Percentiles rank a stretch among this genome's conserved stretches.
Evolutionary conservation across 257 asterid genomes (phyloP).

Genomic region (Penstemon eatonii): DNA sequence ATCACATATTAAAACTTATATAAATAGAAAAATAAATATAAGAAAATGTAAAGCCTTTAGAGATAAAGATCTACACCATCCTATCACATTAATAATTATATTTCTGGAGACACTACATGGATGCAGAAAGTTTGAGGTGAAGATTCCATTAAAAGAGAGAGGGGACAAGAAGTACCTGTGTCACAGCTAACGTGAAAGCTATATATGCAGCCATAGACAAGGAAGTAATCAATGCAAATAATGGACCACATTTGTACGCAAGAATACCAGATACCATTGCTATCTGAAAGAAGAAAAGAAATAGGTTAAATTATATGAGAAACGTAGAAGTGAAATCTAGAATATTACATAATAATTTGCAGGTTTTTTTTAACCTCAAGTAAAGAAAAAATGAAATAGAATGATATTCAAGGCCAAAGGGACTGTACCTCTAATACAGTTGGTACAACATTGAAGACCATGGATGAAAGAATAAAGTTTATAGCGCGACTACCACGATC

Average conservation of each 20-base stretch:
- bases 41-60: no score
- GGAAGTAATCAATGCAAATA: conserved; percentile 96
- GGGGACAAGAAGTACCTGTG: conserved; percentile 58
- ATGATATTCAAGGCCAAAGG: conserved; percentile 5
- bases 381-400: background rate
- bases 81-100: no score
- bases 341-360: conserved; percentile 16
- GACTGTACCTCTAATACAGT: conserved; percentile 78
- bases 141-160: conserved; percentile 9
- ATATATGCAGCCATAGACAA: conserved; percentile 82
- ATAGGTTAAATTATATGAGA: conserved; percentile 28
- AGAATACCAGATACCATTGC: conserved; percentile 96
- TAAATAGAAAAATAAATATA: no score
- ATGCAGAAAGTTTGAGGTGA: background rate
- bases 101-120: no score
- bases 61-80: no score
- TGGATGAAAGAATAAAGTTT: conserved; percentile 86
- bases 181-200: conserved; percentile 75
- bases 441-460: conserved; percentile 96
- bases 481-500: conserved; percentile 99
- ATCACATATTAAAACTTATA: no score
- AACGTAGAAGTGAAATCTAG: conserved; percentile 18
- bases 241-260: conserved; percentile 95
- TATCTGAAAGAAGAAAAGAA: conserved; percentile 67
- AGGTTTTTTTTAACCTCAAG: background rate